Conservation (phyloP, 257 asterid species). For the Solanum chmielewskii region DNA sequence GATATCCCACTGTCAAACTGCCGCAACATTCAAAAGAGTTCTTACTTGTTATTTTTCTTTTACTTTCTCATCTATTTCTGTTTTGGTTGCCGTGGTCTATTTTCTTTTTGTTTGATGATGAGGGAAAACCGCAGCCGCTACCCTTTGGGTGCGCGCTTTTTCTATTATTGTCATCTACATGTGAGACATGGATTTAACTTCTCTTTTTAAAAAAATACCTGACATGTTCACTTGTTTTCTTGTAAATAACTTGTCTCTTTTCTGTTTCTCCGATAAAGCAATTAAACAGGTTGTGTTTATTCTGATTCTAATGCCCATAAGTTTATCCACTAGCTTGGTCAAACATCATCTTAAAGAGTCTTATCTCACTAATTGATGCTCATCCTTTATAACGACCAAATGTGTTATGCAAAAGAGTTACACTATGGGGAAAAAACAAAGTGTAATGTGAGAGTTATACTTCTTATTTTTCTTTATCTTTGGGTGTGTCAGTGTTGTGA, state of each 20-base stretch:
- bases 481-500: background rate
- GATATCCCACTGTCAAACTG: background rate
- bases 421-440: background rate
- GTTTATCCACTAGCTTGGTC: background rate
- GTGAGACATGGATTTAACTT: background rate
- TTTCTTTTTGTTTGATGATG: background rate
- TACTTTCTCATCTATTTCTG: background rate
- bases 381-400: background rate
- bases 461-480: background rate
- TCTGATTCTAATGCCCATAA: background rate
- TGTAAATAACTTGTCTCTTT: background rate
- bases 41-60: background rate
- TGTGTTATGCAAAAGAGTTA: background rate
- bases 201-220: background rate
- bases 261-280: background rate
- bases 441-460: background rate
- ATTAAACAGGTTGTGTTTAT: background rate
- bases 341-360: background rate
- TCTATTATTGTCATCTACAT: background rate
- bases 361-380: background rate
- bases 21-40: background rate
- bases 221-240: background rate
- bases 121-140: background rate
- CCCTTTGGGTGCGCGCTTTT: background rate
- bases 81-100: background rate